Percentiles rank a stretch among this genome's conserved stretches.
Conservation (phyloP, 2,329 filamentous ascomycete species). For the Colletotrichum spinosum region DNA sequence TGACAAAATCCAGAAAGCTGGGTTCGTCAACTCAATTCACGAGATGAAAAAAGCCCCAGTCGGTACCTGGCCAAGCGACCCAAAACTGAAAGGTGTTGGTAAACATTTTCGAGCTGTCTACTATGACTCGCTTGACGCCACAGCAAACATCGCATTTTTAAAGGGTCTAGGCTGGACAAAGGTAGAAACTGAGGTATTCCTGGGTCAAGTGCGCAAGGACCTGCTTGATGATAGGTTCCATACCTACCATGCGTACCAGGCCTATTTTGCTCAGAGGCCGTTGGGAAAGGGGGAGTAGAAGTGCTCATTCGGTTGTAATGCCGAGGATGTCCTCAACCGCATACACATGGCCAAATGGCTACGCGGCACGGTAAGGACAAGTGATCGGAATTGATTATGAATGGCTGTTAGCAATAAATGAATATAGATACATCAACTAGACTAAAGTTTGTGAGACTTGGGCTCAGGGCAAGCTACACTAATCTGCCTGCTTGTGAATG, state of each 20-base stretch:
- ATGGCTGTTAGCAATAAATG: too few species aligned
- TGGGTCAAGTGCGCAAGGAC: conserved; percentile 8
- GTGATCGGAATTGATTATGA: too few species aligned
- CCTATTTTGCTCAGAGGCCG: conserved; percentile 2
- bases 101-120: conserved; percentile 38
- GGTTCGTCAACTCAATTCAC: conserved; percentile 45
- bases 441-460: too few species aligned
- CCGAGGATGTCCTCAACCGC: too few species aligned
- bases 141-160: conserved; percentile 5
- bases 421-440: too few species aligned
- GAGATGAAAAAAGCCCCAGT: conserved; percentile 49
- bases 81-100: conserved; percentile 53
- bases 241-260: not conserved
- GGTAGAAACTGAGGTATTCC: conserved; percentile 8
- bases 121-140: not conserved
- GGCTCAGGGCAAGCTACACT: too few species aligned
- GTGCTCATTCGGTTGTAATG: too few species aligned
- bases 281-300: not conserved
- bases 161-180: conserved; percentile 19
- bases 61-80: conserved; percentile 54
- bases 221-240: not conserved
- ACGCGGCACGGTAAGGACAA: too few species aligned
- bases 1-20: conserved; percentile 34
- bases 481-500: too few species aligned
- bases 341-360: too few species aligned